Percentiles rank a stretch among this genome's conserved stretches.
These are phyloP conservation scores for Spergularia marina DNA, from an alignment of 148 eudicot genomes.

Conservation along the genomic window DNA sequence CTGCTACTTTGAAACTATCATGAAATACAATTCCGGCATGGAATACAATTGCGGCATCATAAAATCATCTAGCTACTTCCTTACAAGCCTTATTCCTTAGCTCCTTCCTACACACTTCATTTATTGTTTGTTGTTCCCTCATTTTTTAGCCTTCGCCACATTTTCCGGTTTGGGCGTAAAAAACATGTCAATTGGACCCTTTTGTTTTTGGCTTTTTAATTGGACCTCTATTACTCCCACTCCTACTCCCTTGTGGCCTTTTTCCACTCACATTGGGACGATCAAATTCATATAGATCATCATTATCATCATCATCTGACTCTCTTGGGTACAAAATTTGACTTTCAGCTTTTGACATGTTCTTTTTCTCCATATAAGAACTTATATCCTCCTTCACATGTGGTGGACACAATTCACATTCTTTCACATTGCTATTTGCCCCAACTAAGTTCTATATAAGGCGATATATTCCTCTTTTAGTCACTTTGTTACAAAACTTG, in stretches of 20 bases:
- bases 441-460: no score
- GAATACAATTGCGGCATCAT: conserved; percentile 13
- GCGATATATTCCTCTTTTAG: no score
- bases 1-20: conserved; percentile 6
- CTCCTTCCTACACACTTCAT: conserved; percentile 10
- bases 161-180: not conserved
- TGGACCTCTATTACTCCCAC: not conserved
- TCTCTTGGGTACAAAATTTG: no score
- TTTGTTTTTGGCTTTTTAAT: not conserved
- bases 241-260: not conserved
- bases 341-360: no score
- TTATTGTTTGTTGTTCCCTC: conserved; percentile 10
- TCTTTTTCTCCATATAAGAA: no score
- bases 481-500: no score
- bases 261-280: not conserved
- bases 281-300: no score
- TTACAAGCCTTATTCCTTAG: not conserved
- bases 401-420: no score
- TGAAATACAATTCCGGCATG: conserved; percentile 16
- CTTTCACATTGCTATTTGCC: no score
- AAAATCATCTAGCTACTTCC: conserved; percentile 10
- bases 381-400: no score
- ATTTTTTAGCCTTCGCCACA: not conserved
- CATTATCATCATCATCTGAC: no score
- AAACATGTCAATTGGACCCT: conserved; percentile 13